Conservation (phyloP, 305 asterid species). For the Solanum aculeatissimum region DNA sequence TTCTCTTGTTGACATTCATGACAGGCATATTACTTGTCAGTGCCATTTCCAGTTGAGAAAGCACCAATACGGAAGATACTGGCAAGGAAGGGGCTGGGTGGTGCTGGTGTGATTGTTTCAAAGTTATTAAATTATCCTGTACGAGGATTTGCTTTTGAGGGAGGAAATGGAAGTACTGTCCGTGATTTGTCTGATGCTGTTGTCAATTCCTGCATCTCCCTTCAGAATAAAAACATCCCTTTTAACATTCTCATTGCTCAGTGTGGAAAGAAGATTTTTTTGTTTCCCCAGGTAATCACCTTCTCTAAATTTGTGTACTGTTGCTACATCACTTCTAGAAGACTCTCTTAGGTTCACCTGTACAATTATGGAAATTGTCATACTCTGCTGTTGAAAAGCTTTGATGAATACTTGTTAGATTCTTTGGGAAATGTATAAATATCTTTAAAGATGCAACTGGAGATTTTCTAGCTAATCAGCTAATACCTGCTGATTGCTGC, state of each 20-base stretch:
- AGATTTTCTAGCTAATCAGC: not conserved
- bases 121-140: conserved; percentile 47
- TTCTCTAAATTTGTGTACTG: not conserved
- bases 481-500: not conserved
- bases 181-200: conserved; percentile 32
- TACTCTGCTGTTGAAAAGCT: not conserved
- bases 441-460: not conserved
- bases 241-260: conserved; percentile 53
- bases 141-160: conserved; percentile 49
- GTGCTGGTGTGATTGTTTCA: conserved; percentile 33
- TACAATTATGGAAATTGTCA: not conserved
- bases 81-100: conserved; percentile 28
- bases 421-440: not conserved
- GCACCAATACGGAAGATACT: conserved; percentile 32
- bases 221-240: conserved; percentile 47
- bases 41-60: conserved; percentile 53
- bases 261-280: conserved; percentile 43
- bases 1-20: not conserved
- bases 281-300: conserved; percentile 51
- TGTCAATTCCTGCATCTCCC: conserved; percentile 42
- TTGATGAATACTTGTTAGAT: not conserved
- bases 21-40: conserved; percentile 57
- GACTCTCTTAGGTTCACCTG: not conserved
- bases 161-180: conserved; percentile 31
- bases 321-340: not conserved